Evolutionary conservation across 345 rosid species (phyloP).

Genomic region (Toxicodendron radicans): DNA sequence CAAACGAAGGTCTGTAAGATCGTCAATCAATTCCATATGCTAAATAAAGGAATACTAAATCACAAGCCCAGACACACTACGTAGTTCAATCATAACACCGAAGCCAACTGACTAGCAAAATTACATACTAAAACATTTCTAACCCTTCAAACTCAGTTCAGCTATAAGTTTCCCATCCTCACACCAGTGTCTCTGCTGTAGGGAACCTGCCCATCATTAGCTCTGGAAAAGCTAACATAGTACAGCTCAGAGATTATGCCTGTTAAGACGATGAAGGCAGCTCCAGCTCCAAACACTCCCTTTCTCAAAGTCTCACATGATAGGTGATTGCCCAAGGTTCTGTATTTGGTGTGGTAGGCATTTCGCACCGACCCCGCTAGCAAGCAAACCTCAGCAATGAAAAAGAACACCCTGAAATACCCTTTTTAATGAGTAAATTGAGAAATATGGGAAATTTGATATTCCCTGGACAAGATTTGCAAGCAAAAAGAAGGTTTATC

Average conservation of each 20-base stretch:
- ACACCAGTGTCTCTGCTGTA: conserved; percentile 58
- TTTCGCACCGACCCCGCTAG: conserved; percentile 80
- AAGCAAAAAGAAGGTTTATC: neutral
- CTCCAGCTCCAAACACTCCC: conserved; percentile 90
- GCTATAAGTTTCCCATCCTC: conserved; percentile 71
- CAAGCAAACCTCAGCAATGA: conserved; percentile 82
- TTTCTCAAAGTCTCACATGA: conserved; percentile 68
- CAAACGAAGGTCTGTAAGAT: neutral
- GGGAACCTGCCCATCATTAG: conserved; percentile 38
- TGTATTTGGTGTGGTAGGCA: conserved; percentile 84
- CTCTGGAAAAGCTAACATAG: conserved; percentile 64
- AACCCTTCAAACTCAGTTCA: neutral
- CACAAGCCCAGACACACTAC: neutral
- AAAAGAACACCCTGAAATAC: conserved; percentile 73
- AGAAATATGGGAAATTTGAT: neutral
- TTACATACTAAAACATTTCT: conserved; percentile 6
- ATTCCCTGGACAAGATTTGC: neutral
- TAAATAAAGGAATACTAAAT: neutral
- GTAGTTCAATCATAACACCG: neutral
- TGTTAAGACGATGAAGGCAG: conserved; percentile 72
- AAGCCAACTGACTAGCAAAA: conserved; percentile 15
- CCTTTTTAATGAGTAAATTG: neutral
- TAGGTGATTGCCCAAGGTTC: conserved; percentile 30
- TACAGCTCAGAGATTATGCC: conserved; percentile 79
- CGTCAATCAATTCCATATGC: conserved; percentile 4